These are phyloP conservation scores for Mycena latifolia DNA, from an alignment of 768 basidiomycete genomes.

Conservation along the genomic window DNA sequence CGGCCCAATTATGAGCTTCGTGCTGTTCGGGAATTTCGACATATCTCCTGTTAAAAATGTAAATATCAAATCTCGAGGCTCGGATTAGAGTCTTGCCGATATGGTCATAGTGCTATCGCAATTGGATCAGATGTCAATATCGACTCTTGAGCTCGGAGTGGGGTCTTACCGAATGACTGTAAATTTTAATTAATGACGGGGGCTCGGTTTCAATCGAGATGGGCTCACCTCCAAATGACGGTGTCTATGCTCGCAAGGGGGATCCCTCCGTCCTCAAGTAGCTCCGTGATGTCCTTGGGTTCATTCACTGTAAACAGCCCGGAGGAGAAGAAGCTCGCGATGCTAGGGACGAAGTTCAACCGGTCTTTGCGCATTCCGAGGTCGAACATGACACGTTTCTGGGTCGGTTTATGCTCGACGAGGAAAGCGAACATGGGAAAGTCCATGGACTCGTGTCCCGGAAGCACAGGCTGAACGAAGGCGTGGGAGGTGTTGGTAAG, in stretches of 20 bases:
- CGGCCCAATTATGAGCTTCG: slow-evolving; percentile 25
- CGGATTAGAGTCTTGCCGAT: background rate
- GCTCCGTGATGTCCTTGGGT: slow-evolving; percentile 20
- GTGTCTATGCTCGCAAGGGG: slow-evolving; percentile 23
- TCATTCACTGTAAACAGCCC: background rate
- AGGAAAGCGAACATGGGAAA: slow-evolving; percentile 26
- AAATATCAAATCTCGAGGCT: no score
- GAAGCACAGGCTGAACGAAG: slow-evolving; percentile 10
- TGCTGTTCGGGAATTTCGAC: slow-evolving; percentile 35
- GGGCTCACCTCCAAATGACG: slow-evolving; percentile 30
- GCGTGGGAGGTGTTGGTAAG: background rate
- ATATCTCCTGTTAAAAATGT: slow-evolving; percentile 30
- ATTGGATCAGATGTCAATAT: no score
- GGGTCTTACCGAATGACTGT: slow-evolving; percentile 22
- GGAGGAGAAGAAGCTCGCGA: background rate
- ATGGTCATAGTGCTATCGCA: slow-evolving; percentile 22
- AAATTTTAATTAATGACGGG: background rate
- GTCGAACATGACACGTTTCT: slow-evolving; percentile 30
- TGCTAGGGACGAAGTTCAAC: slow-evolving; percentile 12
- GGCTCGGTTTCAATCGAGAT: no score
- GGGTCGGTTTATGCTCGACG: slow-evolving; percentile 11
- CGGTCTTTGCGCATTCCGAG: slow-evolving; percentile 30
- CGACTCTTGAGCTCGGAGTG: no score
- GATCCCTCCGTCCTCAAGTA: slow-evolving; percentile 26
- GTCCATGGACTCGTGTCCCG: slow-evolving; percentile 8